These are phyloP conservation scores for Choanephora cucurbitarum DNA, from an alignment of 371 early-diverging fungal species.

Conservation along the genomic window DNA sequence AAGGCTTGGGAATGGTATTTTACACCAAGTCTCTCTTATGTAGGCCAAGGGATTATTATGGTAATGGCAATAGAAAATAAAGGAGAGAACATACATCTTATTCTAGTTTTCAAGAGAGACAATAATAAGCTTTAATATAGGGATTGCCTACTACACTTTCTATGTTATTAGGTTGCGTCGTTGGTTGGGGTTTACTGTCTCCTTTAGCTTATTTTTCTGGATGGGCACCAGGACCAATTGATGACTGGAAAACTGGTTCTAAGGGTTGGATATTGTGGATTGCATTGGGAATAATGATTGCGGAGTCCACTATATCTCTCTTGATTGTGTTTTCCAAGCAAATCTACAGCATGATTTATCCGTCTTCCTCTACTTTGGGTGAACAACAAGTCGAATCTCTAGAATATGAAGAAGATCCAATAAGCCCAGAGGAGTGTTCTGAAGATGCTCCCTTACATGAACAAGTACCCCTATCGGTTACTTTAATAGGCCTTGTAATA, in stretches of 20 bases:
- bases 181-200: conserved; percentile 82
- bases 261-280: conserved; percentile 88
- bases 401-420: conserved; percentile 27
- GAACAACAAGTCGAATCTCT: conserved; percentile 5
- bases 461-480: conserved; percentile 58
- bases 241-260: conserved; percentile 72
- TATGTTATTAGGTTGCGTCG: conserved; percentile 74
- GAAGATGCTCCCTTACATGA: conserved; percentile 52
- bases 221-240: conserved; percentile 78
- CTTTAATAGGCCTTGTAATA: conserved; percentile 60
- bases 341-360: conserved; percentile 5
- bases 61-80: conserved; percentile 12
- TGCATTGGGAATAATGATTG: conserved; percentile 82
- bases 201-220: conserved; percentile 67
- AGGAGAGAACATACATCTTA: no score
- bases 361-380: neutral
- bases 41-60: conserved; percentile 84
- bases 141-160: conserved; percentile 73
- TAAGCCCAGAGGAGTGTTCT: conserved; percentile 22
- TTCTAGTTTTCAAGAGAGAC: no score
- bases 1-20: conserved; percentile 73
- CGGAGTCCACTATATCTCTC: conserved; percentile 73
- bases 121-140: conserved; percentile 7
- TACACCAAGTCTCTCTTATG: conserved; percentile 72
- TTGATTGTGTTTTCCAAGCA: conserved; percentile 52